Conservation (phyloP, 2,329 filamentous ascomycete species). For the Tympanopsis confertula region DNA sequence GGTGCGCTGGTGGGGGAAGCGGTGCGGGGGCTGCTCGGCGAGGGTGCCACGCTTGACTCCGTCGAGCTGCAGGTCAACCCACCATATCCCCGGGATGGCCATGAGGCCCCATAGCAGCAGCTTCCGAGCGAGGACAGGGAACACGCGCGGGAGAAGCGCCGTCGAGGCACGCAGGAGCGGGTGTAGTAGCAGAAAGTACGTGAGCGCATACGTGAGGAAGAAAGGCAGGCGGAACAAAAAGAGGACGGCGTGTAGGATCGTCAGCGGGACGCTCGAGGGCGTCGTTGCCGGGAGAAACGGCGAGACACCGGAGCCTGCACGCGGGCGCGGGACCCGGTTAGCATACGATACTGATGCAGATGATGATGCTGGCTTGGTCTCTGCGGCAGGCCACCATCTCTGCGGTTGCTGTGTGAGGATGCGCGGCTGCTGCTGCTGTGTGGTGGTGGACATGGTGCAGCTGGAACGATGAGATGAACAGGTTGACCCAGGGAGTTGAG, state of each 20-base stretch:
- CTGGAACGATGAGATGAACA: not conserved
- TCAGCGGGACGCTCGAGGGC: conserved; percentile 47
- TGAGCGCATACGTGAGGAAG: conserved; percentile 52
- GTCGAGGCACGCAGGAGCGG: conserved; percentile 62
- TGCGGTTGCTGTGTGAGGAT: too few species aligned
- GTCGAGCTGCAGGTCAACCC: conserved; percentile 96
- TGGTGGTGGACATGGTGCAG: too few species aligned
- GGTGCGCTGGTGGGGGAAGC: conserved; percentile 67
- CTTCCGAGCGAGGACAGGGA: conserved; percentile 57
- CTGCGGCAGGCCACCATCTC: too few species aligned
- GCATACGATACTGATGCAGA: too few species aligned
- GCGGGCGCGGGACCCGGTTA: too few species aligned
- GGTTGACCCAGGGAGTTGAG: conserved; percentile 1
- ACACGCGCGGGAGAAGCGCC: conserved; percentile 7
- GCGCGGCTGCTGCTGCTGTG: too few species aligned
- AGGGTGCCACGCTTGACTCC: conserved; percentile 86
- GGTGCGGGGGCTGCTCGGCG: conserved; percentile 58
- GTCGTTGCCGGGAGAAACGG: conserved; percentile 80
- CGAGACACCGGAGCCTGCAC: conserved; percentile 89
- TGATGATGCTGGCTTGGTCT: too few species aligned
- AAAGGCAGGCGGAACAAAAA: conserved; percentile 74
- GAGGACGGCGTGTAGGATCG: conserved; percentile 56
- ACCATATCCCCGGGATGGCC: conserved; percentile 86
- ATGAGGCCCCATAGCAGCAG: conserved; percentile 78
- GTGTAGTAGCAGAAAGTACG: conserved; percentile 74